phyloP scores from a whole-genome alignment of 2,329 filamentous ascomycete genomes.

The Diaporthe ampelina region DNA sequence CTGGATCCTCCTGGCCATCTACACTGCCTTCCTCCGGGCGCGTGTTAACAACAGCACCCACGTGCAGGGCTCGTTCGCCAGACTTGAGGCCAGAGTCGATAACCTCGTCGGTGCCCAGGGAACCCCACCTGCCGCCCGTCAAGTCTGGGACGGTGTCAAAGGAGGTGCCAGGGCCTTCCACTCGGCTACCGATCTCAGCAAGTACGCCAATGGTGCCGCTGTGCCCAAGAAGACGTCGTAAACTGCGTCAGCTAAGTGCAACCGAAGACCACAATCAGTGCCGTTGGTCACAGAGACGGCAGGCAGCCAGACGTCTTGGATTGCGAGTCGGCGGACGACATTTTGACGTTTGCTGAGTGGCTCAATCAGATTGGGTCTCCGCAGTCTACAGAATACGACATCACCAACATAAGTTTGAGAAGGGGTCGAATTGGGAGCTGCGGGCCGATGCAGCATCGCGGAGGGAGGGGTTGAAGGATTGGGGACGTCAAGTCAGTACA shows the following conservation, averaged over 20 bases:
- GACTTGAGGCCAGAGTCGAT: conserved; percentile 82
- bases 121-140: conserved; percentile 82
- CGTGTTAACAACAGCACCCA: conserved; percentile 92
- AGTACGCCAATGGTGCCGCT: conserved; percentile 74
- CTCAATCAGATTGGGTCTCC: neutral
- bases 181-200: conserved; percentile 82
- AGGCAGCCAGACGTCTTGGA: neutral
- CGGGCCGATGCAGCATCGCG: neutral
- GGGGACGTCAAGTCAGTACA: neutral
- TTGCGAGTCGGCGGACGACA: neutral
- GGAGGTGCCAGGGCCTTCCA: conserved; percentile 78
- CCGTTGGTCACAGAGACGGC: neutral
- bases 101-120: conserved; percentile 87
- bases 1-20: conserved; percentile 88
- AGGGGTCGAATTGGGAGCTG: neutral
- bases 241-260: conserved; percentile 24
- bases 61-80: conserved; percentile 85
- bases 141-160: conserved; percentile 88
- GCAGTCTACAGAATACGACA: neutral
- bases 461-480: neutral
- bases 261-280: neutral
- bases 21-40: conserved; percentile 93
- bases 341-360: neutral
- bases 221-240: conserved; percentile 77
- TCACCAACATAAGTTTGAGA: neutral